phyloP scores from a whole-genome alignment of 352 stramenopile species.

The Thalassiosira allenii region DNA sequence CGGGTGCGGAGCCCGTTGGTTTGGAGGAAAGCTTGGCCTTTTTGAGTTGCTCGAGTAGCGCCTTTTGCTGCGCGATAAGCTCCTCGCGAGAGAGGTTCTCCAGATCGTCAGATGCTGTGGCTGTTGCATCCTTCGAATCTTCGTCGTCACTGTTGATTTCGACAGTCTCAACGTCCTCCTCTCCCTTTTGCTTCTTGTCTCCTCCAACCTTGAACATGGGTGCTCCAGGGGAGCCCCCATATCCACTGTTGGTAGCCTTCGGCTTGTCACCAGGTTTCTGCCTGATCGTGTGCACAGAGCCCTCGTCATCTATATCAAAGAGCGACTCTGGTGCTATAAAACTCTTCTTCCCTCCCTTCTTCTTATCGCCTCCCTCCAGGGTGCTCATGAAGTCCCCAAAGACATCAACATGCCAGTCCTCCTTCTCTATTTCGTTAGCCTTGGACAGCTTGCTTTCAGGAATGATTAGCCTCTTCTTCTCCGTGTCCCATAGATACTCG shows the following conservation, averaged over 20 bases:
- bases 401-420: background rate
- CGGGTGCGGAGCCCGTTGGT: background rate
- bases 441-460: background rate
- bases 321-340: background rate
- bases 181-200: background rate
- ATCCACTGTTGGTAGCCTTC: background rate
- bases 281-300: background rate
- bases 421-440: background rate
- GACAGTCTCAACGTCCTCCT: background rate
- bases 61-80: background rate
- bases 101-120: background rate
- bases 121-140: too few relatives aligned
- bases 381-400: background rate
- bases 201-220: background rate
- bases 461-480: background rate
- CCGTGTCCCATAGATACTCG: background rate
- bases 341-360: background rate
- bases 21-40: background rate
- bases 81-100: background rate
- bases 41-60: too few relatives aligned
- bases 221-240: background rate
- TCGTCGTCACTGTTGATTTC: background rate
- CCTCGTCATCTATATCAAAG: background rate
- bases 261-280: background rate
- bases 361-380: background rate